phyloP scores from a whole-genome alignment of 2,329 filamentous ascomycete species.

The Huntiella savannae region DNA sequence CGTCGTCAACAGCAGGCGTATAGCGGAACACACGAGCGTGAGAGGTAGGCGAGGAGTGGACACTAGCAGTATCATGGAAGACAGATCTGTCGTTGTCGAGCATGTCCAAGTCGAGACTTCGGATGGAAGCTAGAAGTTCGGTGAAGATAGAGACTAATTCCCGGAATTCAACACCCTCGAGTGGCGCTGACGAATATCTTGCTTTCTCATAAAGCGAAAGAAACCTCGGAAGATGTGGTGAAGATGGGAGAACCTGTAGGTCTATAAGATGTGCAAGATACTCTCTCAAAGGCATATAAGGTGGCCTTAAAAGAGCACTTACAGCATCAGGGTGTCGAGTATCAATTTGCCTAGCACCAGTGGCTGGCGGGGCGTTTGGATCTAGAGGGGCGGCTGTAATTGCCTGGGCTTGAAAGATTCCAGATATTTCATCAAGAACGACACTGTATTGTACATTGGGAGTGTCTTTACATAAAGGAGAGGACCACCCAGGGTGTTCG shows the following conservation, averaged over 20 bases:
- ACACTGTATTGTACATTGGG: constrained; percentile 67
- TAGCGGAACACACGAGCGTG: constrained; percentile 2
- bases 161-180: constrained; percentile 55
- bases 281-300: constrained; percentile 54
- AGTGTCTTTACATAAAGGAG: constrained; percentile 54
- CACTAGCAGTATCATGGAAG: constrained; percentile 2
- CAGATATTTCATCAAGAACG: constrained; percentile 67
- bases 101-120: constrained; percentile 34
- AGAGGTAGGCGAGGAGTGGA: constrained; percentile 1
- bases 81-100: constrained; percentile 18
- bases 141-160: constrained; percentile 72
- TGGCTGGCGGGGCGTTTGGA: constrained; percentile 13
- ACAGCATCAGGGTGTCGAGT: constrained; percentile 49
- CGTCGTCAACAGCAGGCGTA: constrained; percentile 2
- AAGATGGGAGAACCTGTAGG: constrained; percentile 36
- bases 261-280: constrained; percentile 56
- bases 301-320: constrained; percentile 49
- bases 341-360: neutral
- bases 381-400: constrained; percentile 55
- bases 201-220: constrained; percentile 63
- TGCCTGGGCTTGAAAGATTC: constrained; percentile 81
- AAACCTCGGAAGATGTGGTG: constrained; percentile 31
- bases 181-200: constrained; percentile 54
- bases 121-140: constrained; percentile 60
- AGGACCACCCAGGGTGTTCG: constrained; percentile 74